These are phyloP conservation scores for Eucalyptus melliodora DNA, from an alignment of 345 rosid species.

Conservation along the genomic window DNA sequence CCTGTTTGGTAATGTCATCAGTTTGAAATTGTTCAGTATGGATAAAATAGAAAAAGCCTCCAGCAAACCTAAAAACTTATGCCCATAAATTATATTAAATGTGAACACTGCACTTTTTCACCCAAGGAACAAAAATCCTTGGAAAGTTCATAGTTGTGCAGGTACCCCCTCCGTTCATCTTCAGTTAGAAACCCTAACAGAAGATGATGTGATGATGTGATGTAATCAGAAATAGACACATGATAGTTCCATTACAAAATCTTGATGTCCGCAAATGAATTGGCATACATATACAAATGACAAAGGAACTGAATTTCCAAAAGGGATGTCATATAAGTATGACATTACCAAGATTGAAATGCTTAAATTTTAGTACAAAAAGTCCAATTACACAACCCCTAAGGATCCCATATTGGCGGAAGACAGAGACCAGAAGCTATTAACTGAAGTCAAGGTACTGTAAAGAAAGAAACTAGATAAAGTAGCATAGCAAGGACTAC, in stretches of 20 bases:
- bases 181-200: neutral
- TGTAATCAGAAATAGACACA: neutral
- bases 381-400: neutral
- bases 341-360: neutral
- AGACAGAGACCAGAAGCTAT: neutral
- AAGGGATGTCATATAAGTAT: neutral
- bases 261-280: neutral
- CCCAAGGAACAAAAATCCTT: neutral
- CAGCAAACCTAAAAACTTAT: neutral
- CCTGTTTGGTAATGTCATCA: slow-evolving; percentile 30
- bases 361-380: neutral
- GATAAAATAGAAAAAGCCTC: neutral
- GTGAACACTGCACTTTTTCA: neutral
- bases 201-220: neutral
- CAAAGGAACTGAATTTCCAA: neutral
- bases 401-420: neutral
- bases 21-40: neutral
- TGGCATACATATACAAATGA: neutral
- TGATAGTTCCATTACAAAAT: neutral
- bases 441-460: neutral
- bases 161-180: neutral
- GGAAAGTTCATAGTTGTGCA: neutral
- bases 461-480: neutral
- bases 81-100: neutral
- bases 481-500: slow-evolving; percentile 11